Percentiles rank a stretch among this genome's conserved stretches.
Conservation (phyloP, 805 yeast species). For the Sugiyamaella valdiviana region DNA sequence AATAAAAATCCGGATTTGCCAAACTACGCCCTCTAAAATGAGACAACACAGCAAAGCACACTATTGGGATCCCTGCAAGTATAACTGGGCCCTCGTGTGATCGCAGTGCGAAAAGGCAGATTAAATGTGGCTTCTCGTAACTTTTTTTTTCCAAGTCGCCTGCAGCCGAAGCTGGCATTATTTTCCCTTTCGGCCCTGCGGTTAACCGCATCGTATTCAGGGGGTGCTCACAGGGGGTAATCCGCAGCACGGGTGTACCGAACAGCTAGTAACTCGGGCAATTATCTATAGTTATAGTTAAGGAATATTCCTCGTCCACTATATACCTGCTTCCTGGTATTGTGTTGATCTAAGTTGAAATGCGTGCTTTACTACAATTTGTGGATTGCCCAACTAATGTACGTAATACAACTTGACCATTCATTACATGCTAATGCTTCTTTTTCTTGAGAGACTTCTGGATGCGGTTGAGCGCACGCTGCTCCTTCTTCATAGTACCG, state of each 20-base stretch:
- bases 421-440: background rate
- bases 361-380: no score
- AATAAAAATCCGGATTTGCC: background rate
- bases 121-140: background rate
- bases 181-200: background rate
- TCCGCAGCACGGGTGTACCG: no score
- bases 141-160: background rate
- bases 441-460: constrained; percentile 75
- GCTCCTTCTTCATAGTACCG: constrained; percentile 96
- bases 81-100: background rate
- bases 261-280: no score
- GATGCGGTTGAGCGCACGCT: constrained; percentile 84
- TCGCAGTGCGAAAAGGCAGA: background rate
- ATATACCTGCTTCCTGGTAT: no score
- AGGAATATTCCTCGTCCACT: no score
- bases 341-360: no score
- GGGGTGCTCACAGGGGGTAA: background rate
- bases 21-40: background rate
- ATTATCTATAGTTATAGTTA: no score
- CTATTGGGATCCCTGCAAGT: no score
- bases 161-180: background rate
- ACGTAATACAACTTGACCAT: background rate
- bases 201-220: background rate
- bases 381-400: background rate
- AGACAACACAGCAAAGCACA: no score